Base-by-base conservation (phyloP, 306 rosid species). In the Quercus cerris region DNA sequence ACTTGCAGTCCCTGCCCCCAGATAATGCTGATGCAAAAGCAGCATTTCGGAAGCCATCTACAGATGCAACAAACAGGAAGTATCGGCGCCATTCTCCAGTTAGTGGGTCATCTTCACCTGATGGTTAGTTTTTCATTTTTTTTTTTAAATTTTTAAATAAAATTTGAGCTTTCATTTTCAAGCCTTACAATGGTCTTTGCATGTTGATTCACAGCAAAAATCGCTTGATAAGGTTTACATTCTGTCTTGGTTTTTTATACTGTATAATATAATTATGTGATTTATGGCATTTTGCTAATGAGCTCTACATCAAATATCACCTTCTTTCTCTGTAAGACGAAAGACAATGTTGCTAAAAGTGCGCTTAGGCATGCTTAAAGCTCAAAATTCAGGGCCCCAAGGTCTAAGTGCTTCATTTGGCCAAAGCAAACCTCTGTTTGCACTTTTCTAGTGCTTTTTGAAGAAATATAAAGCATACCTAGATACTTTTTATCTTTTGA, bases 51-150 rank as follows among this genome's bases (percentile, higher is more conserved):
- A 89, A 91, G 82, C 98, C 97, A 67, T 84, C 94, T 52, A 82
- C 82, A 31, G 97, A 91, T 74, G 79, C 94, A 20, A 77, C 87
- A 75, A 82, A 72, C 75, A 88, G 99, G 91, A 93, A 90, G 74
- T 93, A 95, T 75, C 90, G 99, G 55, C 96, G 90, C 10, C 89
- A 82, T 30, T 90, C 97, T 67, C 94, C 98, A n/a, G 75, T 80
- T 54, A 85, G 86, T n/a, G 84, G 88, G 18, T 89, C 92, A 8
- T 63, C 97, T 20, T 84, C 94, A 72, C 85, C 92, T 38, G 93
- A 88, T 79, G 98, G 99, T 95, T 78, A 67, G 93, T 83, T 75
- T 82, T 84, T 67, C 13, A 31, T 1, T 35, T 2, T 41, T 5
- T 1, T 33, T 5, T 33, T 31, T 31, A 0, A 6, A 33, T 35